These are phyloP conservation scores for Ampelocalamus luodianensis DNA, from an alignment of 176 grass and related monocot genomes.

Conservation along the genomic window DNA sequence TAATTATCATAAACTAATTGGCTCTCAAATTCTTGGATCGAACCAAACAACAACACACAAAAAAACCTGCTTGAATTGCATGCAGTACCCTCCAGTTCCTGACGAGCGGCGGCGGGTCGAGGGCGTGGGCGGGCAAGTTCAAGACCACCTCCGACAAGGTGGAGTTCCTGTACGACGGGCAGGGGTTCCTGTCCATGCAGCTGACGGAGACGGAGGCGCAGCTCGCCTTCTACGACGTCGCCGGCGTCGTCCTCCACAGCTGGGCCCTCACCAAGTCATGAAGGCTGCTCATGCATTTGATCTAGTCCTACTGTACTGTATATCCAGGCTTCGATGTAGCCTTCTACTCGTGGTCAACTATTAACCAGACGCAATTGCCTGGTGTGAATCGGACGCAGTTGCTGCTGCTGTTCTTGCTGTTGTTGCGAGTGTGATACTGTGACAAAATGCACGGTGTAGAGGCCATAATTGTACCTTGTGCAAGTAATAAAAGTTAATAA, in stretches of 20 bases:
- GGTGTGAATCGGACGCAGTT: neutral
- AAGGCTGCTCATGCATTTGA: neutral
- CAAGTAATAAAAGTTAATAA: neutral
- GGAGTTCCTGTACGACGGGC: conserved; percentile 85
- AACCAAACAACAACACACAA: no score
- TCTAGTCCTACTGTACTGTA: neutral
- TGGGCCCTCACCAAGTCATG: conserved; percentile 59
- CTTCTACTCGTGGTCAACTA: neutral
- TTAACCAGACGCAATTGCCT: neutral
- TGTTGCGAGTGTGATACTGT: neutral
- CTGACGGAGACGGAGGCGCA: conserved; percentile 47
- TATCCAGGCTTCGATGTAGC: neutral
- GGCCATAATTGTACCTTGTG: neutral
- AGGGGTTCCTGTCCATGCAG: conserved; percentile 81
- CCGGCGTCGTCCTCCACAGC: conserved; percentile 59
- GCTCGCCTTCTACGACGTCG: conserved; percentile 67
- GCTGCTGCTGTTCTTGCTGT: neutral
- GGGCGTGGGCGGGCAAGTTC: conserved; percentile 76
- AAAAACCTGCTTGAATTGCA: no score
- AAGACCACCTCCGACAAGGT: conserved; percentile 57
- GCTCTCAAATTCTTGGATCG: no score
- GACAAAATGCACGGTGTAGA: neutral
- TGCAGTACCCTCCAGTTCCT: conserved; percentile 63
- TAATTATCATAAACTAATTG: no score
- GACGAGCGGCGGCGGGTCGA: conserved; percentile 85